Percentiles rank a stretch among this genome's conserved stretches.
Conservation (phyloP, 2,329 filamentous ascomycete genomes). For the Cordyceps javanica region DNA sequence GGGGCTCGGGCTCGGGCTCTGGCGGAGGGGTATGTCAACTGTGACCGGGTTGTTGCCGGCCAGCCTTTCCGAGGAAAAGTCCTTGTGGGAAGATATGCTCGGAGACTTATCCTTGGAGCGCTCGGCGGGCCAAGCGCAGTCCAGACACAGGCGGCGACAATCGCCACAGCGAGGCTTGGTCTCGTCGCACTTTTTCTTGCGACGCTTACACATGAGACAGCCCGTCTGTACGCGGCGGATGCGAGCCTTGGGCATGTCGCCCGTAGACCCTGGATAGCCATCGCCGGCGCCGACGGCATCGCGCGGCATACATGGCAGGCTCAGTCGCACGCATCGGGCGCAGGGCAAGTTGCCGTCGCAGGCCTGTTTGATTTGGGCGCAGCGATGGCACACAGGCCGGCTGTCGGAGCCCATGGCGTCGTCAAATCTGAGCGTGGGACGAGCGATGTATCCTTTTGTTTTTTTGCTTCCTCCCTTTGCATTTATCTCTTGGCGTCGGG, state of each 20-base stretch:
- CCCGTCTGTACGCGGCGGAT: conserved; percentile 32
- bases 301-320: conserved; percentile 26
- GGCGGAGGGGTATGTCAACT: conserved; percentile 19
- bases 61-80: background rate
- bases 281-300: conserved; percentile 15
- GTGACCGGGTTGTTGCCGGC: conserved; percentile 4
- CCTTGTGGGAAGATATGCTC: background rate
- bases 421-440: background rate
- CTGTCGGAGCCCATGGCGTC: conserved; percentile 23
- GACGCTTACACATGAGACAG: conserved; percentile 38
- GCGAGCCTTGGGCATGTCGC: conserved; percentile 26
- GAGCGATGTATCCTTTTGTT: background rate
- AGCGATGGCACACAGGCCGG: conserved; percentile 28
- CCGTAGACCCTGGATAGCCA: background rate
- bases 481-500: background rate
- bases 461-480: background rate
- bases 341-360: conserved; percentile 29
- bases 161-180: conserved; percentile 35
- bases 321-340: conserved; percentile 27
- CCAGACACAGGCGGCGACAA: conserved; percentile 29
- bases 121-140: conserved; percentile 26
- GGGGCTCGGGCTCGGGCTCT: conserved; percentile 17
- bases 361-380: conserved; percentile 31
- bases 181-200: conserved; percentile 45
- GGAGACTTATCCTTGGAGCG: conserved; percentile 14